phyloP scores from a whole-genome alignment of 129 eudicot species.

The Lactuca saligna region DNA sequence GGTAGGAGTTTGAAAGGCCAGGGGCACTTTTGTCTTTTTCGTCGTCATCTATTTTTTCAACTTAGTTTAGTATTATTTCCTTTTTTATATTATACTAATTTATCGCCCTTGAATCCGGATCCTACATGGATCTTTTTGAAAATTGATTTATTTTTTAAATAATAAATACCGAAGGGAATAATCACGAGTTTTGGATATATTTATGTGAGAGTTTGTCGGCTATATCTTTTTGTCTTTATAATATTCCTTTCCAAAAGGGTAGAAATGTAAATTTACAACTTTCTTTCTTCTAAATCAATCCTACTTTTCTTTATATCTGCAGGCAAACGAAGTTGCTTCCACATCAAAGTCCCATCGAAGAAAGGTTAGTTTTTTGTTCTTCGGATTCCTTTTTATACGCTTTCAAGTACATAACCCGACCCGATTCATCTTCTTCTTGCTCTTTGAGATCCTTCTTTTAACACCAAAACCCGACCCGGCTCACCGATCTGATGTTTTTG shows the following conservation, averaged over 20 bases:
- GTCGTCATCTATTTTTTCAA: not conserved
- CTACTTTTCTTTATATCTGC: constrained; percentile 5
- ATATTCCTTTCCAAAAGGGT: constrained; percentile 5
- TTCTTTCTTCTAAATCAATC: not conserved
- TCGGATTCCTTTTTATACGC: too few species aligned
- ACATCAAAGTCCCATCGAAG: constrained; percentile 38
- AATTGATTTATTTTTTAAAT: not conserved
- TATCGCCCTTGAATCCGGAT: constrained; percentile 10
- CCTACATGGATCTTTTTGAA: constrained; percentile 15
- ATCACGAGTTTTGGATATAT: constrained; percentile 16
- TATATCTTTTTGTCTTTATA: constrained; percentile 17
- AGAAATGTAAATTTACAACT: not conserved
- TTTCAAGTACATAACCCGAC: too few species aligned
- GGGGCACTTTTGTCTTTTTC: constrained; percentile 25
- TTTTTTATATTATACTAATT: not conserved
- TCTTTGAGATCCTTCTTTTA: too few species aligned
- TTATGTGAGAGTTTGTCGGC: constrained; percentile 41
- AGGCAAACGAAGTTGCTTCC: constrained; percentile 48
- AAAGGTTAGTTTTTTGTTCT: constrained; percentile 27
- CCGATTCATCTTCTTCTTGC: too few species aligned
- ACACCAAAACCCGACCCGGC: too few species aligned
- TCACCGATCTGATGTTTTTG: not conserved
- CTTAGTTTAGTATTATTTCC: not conserved
- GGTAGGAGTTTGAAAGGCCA: constrained; percentile 2
- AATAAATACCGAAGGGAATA: constrained; percentile 12